A percentile compares a stretch with the other conserved stretches of the same genome.
These are phyloP conservation scores for Aegilops sharonensis DNA, from an alignment of 176 grass and related monocot genomes.

Conservation along the genomic window DNA sequence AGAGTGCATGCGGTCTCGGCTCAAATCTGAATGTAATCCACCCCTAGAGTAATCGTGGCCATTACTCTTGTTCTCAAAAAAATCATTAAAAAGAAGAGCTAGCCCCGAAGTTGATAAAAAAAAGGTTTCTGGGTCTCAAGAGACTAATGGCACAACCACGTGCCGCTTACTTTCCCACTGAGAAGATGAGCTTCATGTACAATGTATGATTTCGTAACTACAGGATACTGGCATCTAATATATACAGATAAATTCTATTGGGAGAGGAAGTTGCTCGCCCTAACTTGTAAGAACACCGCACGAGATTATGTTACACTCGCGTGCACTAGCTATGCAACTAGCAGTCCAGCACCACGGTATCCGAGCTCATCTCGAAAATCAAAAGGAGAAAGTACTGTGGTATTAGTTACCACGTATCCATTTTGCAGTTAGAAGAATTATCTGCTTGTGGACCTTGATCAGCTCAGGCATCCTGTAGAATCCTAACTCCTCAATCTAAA, in stretches of 20 bases:
- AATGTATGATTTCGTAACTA: slow-evolving; percentile 27
- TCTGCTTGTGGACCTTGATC: slow-evolving; percentile 16
- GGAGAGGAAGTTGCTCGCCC: slow-evolving; percentile 17
- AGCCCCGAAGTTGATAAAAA: neutral
- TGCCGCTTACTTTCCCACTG: slow-evolving; percentile 4
- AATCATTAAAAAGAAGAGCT: neutral
- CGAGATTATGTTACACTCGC: slow-evolving; percentile 34
- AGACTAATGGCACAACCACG: neutral
- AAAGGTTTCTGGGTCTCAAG: neutral
- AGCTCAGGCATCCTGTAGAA: slow-evolving; percentile 9
- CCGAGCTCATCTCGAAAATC: slow-evolving; percentile 6
- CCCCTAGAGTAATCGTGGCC: too few relatives aligned
- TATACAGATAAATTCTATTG: slow-evolving; percentile 24
- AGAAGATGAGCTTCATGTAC: slow-evolving; percentile 28
- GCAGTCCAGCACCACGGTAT: slow-evolving; percentile 8
- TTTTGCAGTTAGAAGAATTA: slow-evolving; percentile 18
- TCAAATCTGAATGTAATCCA: too few relatives aligned
- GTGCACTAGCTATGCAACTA: slow-evolving; percentile 17
- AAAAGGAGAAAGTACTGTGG: slow-evolving; percentile 6
- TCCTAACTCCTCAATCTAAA: slow-evolving; percentile 25
- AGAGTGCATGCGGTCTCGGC: too few relatives aligned
- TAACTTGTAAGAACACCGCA: slow-evolving; percentile 6
- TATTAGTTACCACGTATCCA: slow-evolving; percentile 4
- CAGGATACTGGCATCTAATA: slow-evolving; percentile 27
- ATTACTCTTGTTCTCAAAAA: too few relatives aligned